Conservation (phyloP, 768 basidiomycete genomes). For the Mycena epipterygia region DNA sequence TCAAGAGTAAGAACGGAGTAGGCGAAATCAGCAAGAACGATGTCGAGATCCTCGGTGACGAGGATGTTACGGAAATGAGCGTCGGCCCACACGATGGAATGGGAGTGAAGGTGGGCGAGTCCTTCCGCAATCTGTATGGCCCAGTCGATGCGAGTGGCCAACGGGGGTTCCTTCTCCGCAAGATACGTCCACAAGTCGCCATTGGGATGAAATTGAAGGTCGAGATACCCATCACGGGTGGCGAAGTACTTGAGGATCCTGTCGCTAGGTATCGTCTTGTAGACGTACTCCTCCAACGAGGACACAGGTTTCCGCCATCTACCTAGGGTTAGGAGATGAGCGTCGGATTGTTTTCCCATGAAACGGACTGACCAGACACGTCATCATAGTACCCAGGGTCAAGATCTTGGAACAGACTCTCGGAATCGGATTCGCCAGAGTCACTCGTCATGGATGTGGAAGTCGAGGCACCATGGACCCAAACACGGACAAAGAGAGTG, state of each 20-base stretch:
- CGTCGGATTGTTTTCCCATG: neutral
- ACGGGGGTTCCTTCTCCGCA: neutral
- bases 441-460: too few species aligned
- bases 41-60: conserved; percentile 34
- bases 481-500: too few species aligned
- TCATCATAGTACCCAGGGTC: neutral
- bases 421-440: too few species aligned
- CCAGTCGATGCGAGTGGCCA: conserved; percentile 19
- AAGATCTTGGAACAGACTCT: neutral
- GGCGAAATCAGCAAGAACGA: conserved; percentile 29
- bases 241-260: neutral
- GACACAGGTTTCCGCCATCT: conserved; percentile 21
- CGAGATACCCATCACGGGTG: neutral
- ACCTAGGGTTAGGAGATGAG: neutral
- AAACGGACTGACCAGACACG: neutral
- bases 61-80: conserved; percentile 31
- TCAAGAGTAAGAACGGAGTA: conserved; percentile 14
- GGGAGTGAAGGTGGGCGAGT: conserved; percentile 28
- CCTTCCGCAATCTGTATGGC: conserved; percentile 32
- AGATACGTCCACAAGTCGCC: conserved; percentile 28
- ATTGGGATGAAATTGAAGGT: conserved; percentile 12
- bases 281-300: neutral
- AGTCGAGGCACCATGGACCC: too few species aligned
- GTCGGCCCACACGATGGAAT: conserved; percentile 29
- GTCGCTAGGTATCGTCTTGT: neutral